Evolutionary conservation across 768 basidiomycete genomes (phyloP).

Genomic region (Boletellus ananiceps): DNA sequence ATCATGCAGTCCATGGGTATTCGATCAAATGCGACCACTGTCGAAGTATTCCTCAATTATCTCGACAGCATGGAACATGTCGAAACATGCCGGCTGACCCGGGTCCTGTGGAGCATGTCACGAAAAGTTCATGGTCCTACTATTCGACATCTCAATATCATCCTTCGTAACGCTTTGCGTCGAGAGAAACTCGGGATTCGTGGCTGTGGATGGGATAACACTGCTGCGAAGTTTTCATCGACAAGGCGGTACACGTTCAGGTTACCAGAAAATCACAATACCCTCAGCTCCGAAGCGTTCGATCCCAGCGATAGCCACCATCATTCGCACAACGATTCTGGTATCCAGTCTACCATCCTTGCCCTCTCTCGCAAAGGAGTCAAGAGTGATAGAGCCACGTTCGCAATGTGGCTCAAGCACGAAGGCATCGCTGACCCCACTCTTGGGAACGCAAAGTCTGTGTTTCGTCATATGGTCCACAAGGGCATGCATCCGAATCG

Average conservation of each 20-base stretch:
- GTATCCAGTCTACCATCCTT: conserved; percentile 40
- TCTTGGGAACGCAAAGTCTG: conserved; percentile 44
- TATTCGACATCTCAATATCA: conserved; percentile 52
- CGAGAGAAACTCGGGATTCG: conserved; percentile 44
- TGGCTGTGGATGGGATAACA: conserved; percentile 44
- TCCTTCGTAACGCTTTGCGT: conserved; percentile 50
- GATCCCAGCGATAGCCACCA: conserved; percentile 47
- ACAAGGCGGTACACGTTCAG: conserved; percentile 19
- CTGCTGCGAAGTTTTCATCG: conserved; percentile 37
- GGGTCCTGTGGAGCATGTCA: conserved; percentile 43
- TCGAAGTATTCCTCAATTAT: conserved; percentile 52
- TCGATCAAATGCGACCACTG: conserved; percentile 49
- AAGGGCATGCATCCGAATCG: conserved; percentile 68
- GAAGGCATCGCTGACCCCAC: conserved; percentile 53
- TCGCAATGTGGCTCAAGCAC: conserved; percentile 59
- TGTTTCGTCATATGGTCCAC: conserved; percentile 56
- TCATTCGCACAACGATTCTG: conserved; percentile 27
- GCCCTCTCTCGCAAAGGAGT: conserved; percentile 46
- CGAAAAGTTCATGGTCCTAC: conserved; percentile 43
- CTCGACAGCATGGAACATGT: conserved; percentile 41
- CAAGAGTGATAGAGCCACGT: conserved; percentile 51
- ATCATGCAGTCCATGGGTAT: conserved; percentile 54
- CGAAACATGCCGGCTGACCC: conserved; percentile 44
- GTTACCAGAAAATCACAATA: conserved; percentile 4
- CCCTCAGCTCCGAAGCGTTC: conserved; percentile 32